A percentile compares a stretch with the other conserved stretches of the same genome.
Evolutionary conservation across 441 rosid species (phyloP).

Genomic region (Arabidopsis hybrid): DNA sequence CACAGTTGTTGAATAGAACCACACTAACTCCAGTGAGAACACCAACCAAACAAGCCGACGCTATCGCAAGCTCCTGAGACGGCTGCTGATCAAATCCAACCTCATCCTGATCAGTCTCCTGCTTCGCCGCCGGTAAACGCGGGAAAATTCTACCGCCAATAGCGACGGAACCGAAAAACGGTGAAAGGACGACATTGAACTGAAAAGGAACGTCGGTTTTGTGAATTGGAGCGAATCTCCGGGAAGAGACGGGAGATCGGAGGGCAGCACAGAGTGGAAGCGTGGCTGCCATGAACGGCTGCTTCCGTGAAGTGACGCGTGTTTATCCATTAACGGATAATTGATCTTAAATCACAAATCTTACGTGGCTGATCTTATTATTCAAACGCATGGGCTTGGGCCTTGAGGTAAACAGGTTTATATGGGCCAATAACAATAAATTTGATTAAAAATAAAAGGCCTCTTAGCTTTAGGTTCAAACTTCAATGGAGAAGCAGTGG

Average conservation of each 20-base stretch:
- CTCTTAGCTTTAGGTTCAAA: conserved; percentile 25
- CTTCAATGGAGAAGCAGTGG: conserved; percentile 41
- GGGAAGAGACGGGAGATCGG: conserved; percentile 28
- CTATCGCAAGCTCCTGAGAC: conserved; percentile 46
- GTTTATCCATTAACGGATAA: conserved; percentile 38
- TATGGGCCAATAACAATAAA: conserved; percentile 8
- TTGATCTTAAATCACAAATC: conserved; percentile 29
- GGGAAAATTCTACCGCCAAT: conserved; percentile 18
- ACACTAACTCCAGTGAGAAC: conserved; percentile 77
- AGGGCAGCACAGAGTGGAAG: conserved; percentile 28
- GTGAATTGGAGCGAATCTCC: conserved; percentile 28
- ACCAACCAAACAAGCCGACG: conserved; percentile 78
- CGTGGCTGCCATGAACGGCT: conserved; percentile 47
- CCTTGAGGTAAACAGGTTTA: neutral
- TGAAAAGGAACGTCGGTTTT: neutral
- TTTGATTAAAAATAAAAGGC: too few relatives aligned
- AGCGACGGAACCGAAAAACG: neutral
- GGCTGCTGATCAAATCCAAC: conserved; percentile 33
- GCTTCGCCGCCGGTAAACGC: conserved; percentile 21
- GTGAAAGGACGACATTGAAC: neutral
- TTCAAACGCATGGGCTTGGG: neutral
- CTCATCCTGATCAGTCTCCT: conserved; percentile 21
- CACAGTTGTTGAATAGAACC: conserved; percentile 77
- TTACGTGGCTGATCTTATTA: conserved; percentile 38
- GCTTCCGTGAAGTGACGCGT: conserved; percentile 38